Evolutionary conservation across 345 rosid genomes (phyloP).

Genomic region (Geranium rotundifolium): DNA sequence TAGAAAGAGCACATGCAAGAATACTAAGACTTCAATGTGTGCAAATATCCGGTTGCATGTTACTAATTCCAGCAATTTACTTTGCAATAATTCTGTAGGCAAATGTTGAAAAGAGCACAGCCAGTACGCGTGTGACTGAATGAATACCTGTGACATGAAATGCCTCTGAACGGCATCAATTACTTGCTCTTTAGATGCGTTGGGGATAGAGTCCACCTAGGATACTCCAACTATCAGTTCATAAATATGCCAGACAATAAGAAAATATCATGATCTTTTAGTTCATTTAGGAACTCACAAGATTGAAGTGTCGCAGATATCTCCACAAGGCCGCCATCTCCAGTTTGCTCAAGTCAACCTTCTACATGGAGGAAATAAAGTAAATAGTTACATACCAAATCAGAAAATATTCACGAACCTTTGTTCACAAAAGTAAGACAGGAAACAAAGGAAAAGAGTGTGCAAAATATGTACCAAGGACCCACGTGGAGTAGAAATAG

Average conservation of each 20-base stretch:
- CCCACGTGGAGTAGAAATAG: constrained; percentile 41
- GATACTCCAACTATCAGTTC: constrained; percentile 1
- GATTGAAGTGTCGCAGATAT: constrained; percentile 88
- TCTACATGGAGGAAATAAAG: constrained; percentile 29
- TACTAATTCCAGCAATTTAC: too few relatives aligned
- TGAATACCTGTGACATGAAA: constrained; percentile 82
- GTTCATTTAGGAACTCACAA: constrained; percentile 34
- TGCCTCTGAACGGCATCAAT: constrained; percentile 77
- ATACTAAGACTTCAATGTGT: too few relatives aligned
- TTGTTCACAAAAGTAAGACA: too few relatives aligned
- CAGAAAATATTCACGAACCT: neutral
- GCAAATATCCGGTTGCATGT: too few relatives aligned
- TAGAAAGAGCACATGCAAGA: too few relatives aligned
- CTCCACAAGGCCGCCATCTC: constrained; percentile 81
- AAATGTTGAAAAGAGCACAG: neutral
- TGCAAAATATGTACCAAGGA: constrained; percentile 31
- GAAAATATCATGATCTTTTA: neutral
- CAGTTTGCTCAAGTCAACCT: constrained; percentile 81
- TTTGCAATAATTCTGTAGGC: too few relatives aligned
- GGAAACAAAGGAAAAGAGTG: neutral
- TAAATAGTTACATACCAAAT: neutral
- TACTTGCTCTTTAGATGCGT: constrained; percentile 79
- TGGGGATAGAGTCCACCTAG: constrained; percentile 70
- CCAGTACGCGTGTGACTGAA: neutral
- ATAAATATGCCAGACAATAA: neutral